Base-by-base conservation (phyloP, 2,329 filamentous ascomycete genomes). In the Alternaria postmessia region DNA sequence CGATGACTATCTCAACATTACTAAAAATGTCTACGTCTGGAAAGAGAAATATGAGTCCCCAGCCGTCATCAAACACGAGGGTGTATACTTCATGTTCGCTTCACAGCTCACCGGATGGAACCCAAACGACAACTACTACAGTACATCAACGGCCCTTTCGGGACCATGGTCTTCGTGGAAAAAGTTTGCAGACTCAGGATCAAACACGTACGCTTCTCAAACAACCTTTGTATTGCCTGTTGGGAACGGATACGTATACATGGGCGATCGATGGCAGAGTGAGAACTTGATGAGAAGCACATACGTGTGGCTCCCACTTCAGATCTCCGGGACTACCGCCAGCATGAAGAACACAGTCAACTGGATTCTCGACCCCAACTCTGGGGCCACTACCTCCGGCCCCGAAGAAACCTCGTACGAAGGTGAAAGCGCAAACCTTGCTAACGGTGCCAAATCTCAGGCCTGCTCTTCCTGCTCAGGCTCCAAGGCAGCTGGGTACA, bases 241-340 rank as follows among this genome's bases (percentile, higher is more conserved):
- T 26, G 72, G 78, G 39, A 75, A 78, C 39, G 74, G 68, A 6
- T 81, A 81, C 49, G 83, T 89, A 63, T 91, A 90, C 75, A 85
- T 90, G 76, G 89, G 89, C 20, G 89, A 91, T 75, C 85, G 89
- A 22, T 91, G 89, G 89, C 75, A 86, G 0, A 83, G 81, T 5
- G 73, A 74, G n/a, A 87, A 90, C 63, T 81, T 91, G 0, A 84
- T 83, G 74, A 78, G 84, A 0, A 86, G 83, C 52, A 89, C 87
- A 0, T 90, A 90, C 67, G 78, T 90, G 41, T 91, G 88, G 88
- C 81, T 90, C 0, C 88, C 88, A 0, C 75, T 90, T 0, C 79
- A 70, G 4, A 80, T 89, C 60, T 79, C 79, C 1, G 86, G 85
- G 0, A 86, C 81, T 0, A 82, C 78, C 0, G 85, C 87, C 2